These are phyloP conservation scores for Kodamaea kaohsiungensis DNA, from an alignment of 805 yeast genomes.

Conservation along the genomic window DNA sequence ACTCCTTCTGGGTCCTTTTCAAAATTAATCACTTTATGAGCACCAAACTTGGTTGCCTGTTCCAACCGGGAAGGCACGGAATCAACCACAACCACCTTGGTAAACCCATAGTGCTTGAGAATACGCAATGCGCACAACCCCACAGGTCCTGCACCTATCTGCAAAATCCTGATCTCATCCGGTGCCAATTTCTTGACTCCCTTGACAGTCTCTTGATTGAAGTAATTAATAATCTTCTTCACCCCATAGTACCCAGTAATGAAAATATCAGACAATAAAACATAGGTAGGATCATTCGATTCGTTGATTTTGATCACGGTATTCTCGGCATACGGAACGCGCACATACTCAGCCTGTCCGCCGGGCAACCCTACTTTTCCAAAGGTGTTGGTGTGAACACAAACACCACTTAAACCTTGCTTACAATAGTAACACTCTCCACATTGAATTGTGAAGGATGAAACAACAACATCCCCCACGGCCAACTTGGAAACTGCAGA, in stretches of 20 bases:
- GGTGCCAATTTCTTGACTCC: conserved; percentile 12
- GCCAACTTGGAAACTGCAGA: conserved; percentile 27
- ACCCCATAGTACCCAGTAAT: conserved; percentile 65
- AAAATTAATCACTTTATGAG: conserved; percentile 47
- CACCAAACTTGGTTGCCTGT: conserved; percentile 50
- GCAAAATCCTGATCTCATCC: conserved; percentile 42
- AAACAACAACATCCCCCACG: conserved; percentile 48
- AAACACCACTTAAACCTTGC: conserved; percentile 55
- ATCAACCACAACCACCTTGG: conserved; percentile 49
- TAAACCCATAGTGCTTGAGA: conserved; percentile 46
- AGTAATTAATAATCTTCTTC: conserved; percentile 46
- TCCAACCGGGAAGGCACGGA: conserved; percentile 48
- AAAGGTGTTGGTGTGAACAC: conserved; percentile 55
- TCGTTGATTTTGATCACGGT: conserved; percentile 48
- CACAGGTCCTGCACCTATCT: conserved; percentile 63
- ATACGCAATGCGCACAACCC: conserved; percentile 54
- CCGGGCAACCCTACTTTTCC: conserved; percentile 60
- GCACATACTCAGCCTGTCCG: conserved; percentile 62
- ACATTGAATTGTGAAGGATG: conserved; percentile 56
- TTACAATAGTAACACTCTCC: conserved; percentile 60
- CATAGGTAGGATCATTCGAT: conserved; percentile 41
- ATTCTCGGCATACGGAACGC: conserved; percentile 57
- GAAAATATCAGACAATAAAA: conserved; percentile 64
- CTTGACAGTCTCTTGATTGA: conserved; percentile 32
- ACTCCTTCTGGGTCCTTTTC: conserved; percentile 30